Base-by-base conservation (phyloP, 768 basidiomycete species). In the Tulasnella sp. region DNA sequence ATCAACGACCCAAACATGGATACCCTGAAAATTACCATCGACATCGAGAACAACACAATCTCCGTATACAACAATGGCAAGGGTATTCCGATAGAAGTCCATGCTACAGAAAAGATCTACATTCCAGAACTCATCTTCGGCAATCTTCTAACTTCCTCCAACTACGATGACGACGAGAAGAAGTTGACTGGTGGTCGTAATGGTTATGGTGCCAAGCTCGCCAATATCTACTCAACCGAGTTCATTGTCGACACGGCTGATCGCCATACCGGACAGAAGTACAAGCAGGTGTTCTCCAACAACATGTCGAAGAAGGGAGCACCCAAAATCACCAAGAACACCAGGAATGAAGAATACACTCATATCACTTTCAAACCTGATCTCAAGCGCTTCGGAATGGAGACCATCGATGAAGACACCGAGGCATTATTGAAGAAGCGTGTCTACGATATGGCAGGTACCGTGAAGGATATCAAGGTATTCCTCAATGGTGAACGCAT, bases 131-230 rank as follows among this genome's bases (percentile, higher is more conserved):
- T 99, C 55, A 96, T 99, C 60, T 99, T 99, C 59, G 95, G 95
- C 5, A 82, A 95, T 63, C 74, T 99, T 15, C 73, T 96, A 20
- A 86, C 93, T 1, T 87, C 83, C 9, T 93, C 90, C 39, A 98
- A 98, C 70, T 98, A 93, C 61, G 93, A 99, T 65, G 95, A 99
- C 59, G 84, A 91, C 65, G 92, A 99, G 70, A 95, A 91, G 75
- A 96, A 95, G 68, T 75, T 98, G 43, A 96, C 91, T 0, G 95
- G 95, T 66, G 95, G 95, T 65, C 80, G 95, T 61, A 99, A 99
- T 61, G 95, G 95, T 61, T 98, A 89, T 61, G 95, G 95, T 59
- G 95, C 95, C 46, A 99, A 99, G 64, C 75, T 99, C 35, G 84
- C 95, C 47, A 98, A 99, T 68, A 95, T 96, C 58, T 99, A 98